These are phyloP conservation scores for Chlorella vulgaris DNA, from an alignment of 139 green algal genomes.

Conservation along the genomic window DNA sequence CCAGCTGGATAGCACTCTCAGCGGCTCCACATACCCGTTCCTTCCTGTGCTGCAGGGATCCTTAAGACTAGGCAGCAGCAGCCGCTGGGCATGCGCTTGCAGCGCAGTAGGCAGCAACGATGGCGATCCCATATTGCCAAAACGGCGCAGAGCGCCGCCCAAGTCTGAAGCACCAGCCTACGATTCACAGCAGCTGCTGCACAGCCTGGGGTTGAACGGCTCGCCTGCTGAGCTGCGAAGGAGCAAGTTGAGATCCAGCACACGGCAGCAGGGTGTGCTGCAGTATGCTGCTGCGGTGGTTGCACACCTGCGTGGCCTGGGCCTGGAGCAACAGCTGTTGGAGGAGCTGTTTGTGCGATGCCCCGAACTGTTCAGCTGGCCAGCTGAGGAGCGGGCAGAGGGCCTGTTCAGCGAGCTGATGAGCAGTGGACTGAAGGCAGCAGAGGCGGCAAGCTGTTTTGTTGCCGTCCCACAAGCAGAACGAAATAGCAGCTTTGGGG, in stretches of 20 bases:
- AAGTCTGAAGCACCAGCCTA: background rate
- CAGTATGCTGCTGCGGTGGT: background rate
- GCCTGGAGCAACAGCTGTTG: background rate
- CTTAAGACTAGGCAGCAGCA: background rate
- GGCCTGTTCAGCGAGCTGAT: conserved; percentile 13
- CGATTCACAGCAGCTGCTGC: background rate
- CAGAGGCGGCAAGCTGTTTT: background rate
- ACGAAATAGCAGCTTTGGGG: too few species aligned
- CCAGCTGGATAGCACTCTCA: too few species aligned
- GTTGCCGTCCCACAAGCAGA: too few species aligned
- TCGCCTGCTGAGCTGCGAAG: too few species aligned
- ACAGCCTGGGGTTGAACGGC: background rate
- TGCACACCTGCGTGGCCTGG: background rate
- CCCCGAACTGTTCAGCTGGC: conserved; percentile 6
- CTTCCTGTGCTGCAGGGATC: too few species aligned
- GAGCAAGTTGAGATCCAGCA: background rate
- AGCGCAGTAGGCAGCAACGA: background rate
- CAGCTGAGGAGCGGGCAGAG: background rate
- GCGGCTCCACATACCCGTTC: too few species aligned
- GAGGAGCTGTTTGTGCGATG: background rate
- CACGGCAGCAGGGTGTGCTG: background rate
- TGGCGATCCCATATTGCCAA: background rate
- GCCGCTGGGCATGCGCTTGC: background rate
- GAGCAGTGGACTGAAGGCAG: background rate
- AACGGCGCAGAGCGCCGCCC: background rate